Percentiles rank a stretch among this genome's conserved stretches.
Evolutionary conservation across 768 basidiomycete genomes (phyloP).

Genomic region (Cyclocybe aegerita): DNA sequence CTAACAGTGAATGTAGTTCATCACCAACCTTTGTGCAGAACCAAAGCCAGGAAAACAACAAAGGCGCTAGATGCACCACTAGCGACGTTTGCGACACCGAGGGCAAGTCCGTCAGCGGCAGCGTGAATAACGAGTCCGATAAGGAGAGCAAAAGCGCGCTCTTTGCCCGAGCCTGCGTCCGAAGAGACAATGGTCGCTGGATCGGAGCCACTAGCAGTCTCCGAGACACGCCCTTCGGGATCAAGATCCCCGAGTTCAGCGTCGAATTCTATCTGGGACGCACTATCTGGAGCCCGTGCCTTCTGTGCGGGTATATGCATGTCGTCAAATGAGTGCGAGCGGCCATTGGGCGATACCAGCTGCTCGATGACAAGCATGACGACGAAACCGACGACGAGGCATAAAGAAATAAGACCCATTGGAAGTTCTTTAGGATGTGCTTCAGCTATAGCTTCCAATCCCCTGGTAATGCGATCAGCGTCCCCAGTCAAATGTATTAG

Average conservation of each 20-base stretch:
- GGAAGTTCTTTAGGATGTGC: constrained; percentile 39
- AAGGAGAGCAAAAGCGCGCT: constrained; percentile 68
- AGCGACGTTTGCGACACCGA: constrained; percentile 66
- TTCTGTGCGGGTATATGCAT: constrained; percentile 10
- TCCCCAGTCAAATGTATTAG: not conserved
- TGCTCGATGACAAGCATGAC: constrained; percentile 74
- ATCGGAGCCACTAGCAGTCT: constrained; percentile 4
- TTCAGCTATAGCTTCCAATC: constrained; percentile 60
- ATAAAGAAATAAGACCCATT: constrained; percentile 56
- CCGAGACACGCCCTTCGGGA: constrained; percentile 26
- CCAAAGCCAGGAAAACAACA: constrained; percentile 87
- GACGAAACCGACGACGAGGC: constrained; percentile 60
- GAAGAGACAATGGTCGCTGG: constrained; percentile 4
- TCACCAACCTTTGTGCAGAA: constrained; percentile 83
- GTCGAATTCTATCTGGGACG: constrained; percentile 51
- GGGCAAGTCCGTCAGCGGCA: constrained; percentile 87
- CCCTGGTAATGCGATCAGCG: constrained; percentile 41
- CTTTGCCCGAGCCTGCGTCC: constrained; percentile 21
- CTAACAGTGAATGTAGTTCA: not conserved
- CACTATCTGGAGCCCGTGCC: constrained; percentile 4
- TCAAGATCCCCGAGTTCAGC: constrained; percentile 60
- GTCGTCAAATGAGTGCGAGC: constrained; percentile 26
- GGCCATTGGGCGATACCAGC: constrained; percentile 51
- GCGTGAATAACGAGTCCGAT: constrained; percentile 87
- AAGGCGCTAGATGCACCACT: constrained; percentile 41